phyloP scores from a whole-genome alignment of 306 rosid genomes.

The Glycine tomentella region DNA sequence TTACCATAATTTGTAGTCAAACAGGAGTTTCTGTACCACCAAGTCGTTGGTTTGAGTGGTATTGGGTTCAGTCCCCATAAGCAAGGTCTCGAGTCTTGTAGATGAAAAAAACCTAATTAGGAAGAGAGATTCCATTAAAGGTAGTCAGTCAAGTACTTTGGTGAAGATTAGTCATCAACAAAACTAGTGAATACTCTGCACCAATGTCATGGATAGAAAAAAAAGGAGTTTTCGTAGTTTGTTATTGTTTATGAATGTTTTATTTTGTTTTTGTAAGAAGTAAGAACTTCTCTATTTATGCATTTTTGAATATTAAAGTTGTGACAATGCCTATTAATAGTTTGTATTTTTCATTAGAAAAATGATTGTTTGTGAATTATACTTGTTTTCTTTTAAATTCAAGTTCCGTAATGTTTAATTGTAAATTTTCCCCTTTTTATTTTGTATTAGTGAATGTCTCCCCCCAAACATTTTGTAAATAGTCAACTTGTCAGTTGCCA shows the following conservation, averaged over 20 bases:
- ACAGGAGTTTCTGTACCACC: not conserved
- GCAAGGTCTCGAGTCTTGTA: too few relatives aligned
- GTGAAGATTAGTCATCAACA: too few relatives aligned
- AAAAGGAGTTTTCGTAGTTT: not conserved
- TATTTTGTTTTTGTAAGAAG: conserved; percentile 1
- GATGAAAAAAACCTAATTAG: too few relatives aligned
- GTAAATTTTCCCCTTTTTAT: not conserved
- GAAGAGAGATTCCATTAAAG: too few relatives aligned
- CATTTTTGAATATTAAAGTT: not conserved
- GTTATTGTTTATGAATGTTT: conserved; percentile 19
- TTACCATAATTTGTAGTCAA: not conserved
- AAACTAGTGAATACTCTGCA: too few relatives aligned
- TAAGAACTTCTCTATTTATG: conserved; percentile 11
- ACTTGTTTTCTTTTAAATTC: not conserved
- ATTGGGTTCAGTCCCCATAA: too few relatives aligned
- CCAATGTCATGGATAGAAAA: too few relatives aligned
- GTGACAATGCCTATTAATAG: conserved; percentile 25
- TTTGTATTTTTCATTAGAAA: conserved; percentile 8
- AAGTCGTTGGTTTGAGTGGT: too few relatives aligned
- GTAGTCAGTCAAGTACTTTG: too few relatives aligned
- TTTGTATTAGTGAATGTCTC: conserved; percentile 20
- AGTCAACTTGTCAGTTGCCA: not conserved
- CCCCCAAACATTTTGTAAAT: conserved; percentile 1
- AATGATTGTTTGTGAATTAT: conserved; percentile 41
- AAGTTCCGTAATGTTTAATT: conserved; percentile 43